Conservation (phyloP, 1,284 basidiomycete genomes). For the Coniferiporia sulphurascens region DNA sequence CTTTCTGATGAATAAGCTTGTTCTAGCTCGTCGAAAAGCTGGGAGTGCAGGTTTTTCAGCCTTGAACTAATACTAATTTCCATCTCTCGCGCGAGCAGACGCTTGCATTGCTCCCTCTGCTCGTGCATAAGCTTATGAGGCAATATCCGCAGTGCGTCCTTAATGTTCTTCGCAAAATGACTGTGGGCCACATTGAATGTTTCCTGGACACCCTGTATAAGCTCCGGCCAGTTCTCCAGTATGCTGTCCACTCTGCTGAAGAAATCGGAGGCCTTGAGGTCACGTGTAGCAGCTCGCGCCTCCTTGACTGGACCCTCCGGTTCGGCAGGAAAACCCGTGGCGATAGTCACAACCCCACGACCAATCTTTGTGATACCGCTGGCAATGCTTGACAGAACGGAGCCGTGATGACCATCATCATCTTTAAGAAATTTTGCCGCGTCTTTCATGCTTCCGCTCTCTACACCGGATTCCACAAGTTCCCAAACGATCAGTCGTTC, state of each 20-base stretch:
- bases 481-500: slow-evolving; percentile 1
- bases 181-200: neutral
- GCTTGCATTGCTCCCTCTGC: neutral
- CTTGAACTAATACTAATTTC: neutral
- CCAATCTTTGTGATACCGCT: neutral
- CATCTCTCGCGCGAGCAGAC: neutral
- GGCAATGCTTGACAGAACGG: neutral
- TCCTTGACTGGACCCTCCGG: slow-evolving; percentile 1
- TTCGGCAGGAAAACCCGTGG: neutral
- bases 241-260: neutral
- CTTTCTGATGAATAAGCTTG: neutral
- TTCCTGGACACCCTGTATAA: neutral
- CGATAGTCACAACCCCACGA: neutral
- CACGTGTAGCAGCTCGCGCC: neutral
- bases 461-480: slow-evolving; percentile 1
- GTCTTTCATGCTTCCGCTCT: neutral
- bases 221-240: neutral
- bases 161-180: slow-evolving; percentile 3
- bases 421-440: neutral
- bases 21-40: neutral
- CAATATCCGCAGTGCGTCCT: neutral
- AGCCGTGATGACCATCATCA: neutral
- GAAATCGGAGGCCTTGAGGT: slow-evolving; percentile 3
- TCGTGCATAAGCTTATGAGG: slow-evolving; percentile 2
- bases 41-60: neutral